Percentiles rank a stretch among this genome's conserved stretches.
phyloP scores from a whole-genome alignment of 2,329 filamentous ascomycete species.

The Penicillium thymicola region DNA sequence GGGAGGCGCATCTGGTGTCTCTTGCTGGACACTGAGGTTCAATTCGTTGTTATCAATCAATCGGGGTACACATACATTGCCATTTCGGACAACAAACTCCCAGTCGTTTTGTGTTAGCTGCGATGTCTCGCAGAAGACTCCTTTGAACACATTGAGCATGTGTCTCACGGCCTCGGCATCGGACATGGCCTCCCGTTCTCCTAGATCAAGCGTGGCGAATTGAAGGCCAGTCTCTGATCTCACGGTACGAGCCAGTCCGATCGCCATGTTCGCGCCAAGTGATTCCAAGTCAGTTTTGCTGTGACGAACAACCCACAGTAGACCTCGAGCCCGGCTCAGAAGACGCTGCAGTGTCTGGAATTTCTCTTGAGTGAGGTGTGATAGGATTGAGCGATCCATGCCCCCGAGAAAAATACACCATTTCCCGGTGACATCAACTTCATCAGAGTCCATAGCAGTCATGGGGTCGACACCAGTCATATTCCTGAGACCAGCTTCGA shows the following conservation, averaged over 20 bases:
- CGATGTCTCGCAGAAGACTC: slow-evolving; percentile 15
- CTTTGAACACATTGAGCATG: slow-evolving; percentile 19
- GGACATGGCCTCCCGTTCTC: slow-evolving; percentile 15
- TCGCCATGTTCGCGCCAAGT: slow-evolving; percentile 21
- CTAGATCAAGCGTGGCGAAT: slow-evolving; percentile 22
- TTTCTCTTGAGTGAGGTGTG: slow-evolving; percentile 15
- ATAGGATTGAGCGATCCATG: slow-evolving; percentile 18
- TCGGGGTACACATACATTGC: slow-evolving; percentile 20
- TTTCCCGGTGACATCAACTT: slow-evolving; percentile 16
- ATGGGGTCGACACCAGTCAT: slow-evolving; percentile 14
- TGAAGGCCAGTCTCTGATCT: slow-evolving; percentile 21
- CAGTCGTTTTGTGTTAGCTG: slow-evolving; percentile 19
- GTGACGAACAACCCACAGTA: slow-evolving; percentile 22
- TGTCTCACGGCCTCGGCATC: slow-evolving; percentile 17
- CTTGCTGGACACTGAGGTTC: slow-evolving; percentile 24
- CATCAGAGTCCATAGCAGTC: slow-evolving; percentile 2
- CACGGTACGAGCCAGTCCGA: slow-evolving; percentile 23
- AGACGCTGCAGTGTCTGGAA: slow-evolving; percentile 19
- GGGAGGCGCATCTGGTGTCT: slow-evolving; percentile 19
- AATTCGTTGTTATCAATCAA: slow-evolving; percentile 19
- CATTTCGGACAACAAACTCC: slow-evolving; percentile 23
- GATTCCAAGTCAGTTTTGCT: slow-evolving; percentile 13
- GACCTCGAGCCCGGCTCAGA: slow-evolving; percentile 16
- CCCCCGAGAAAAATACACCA: slow-evolving; percentile 24
- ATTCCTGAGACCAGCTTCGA: slow-evolving; percentile 12